Conservation (phyloP, 2,329 filamentous ascomycete genomes). For the Zarea fungicola region DNA sequence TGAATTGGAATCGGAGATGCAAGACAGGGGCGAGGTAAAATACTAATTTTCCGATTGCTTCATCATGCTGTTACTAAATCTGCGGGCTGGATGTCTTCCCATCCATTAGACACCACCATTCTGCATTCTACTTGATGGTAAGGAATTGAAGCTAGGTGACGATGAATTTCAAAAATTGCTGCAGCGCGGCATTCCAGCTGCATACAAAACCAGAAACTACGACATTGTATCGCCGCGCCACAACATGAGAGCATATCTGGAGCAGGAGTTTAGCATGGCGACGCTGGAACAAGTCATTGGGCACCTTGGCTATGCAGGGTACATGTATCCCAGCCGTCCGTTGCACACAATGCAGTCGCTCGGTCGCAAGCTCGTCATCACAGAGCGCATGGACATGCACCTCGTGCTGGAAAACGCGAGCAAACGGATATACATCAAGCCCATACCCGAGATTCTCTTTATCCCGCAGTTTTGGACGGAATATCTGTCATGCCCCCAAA, state of each 20-base stretch:
- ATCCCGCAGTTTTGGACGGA: constrained; percentile 1
- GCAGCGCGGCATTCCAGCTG: background rate
- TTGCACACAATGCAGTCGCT: background rate
- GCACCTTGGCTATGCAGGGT: constrained; percentile 1
- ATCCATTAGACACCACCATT: too few species aligned
- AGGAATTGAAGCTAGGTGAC: background rate
- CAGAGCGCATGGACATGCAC: constrained; percentile 1
- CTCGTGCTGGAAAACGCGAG: background rate
- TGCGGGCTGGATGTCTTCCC: too few species aligned
- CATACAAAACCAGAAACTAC: constrained; percentile 1
- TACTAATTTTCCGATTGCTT: too few species aligned
- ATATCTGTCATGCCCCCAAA: background rate
- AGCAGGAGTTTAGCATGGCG: constrained; percentile 1
- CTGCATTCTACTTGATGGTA: background rate
- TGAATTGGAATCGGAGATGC: too few species aligned
- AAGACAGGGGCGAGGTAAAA: too few species aligned
- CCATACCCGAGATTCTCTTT: background rate
- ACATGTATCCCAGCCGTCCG: background rate
- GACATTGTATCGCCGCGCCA: background rate
- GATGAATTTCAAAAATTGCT: background rate
- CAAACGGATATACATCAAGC: constrained; percentile 1
- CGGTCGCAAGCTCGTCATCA: background rate
- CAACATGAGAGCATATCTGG: background rate
- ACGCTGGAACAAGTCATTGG: background rate
- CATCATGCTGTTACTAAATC: too few species aligned